Evolutionary conservation across 169 alveolate species (phyloP), one percentile per base, ranked within the genome.

Genomic region (Babesia gibsoni): DNA sequence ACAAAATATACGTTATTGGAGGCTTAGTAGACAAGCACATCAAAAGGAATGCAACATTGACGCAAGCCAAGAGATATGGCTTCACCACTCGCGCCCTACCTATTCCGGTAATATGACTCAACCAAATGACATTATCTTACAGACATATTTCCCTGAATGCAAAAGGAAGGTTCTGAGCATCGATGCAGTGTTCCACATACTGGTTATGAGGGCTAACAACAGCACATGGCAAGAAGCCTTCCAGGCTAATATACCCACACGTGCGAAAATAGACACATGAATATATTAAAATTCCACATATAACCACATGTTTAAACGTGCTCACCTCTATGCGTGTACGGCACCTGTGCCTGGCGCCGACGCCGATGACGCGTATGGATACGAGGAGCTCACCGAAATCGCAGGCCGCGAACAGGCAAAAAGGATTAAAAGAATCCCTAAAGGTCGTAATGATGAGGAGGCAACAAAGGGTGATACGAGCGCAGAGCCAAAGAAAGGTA

Each of bases 131-230:
- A 22, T 45, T 2, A 5, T 20, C 6, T 2, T 42, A 14, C 72
- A 79, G 88, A 79, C 67, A 37, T 79, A 79, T 46, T 45, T 77
- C 37, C 88, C 88, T 2, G 22, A 68, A 1, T 79, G 88, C 52
- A 79, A 68, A 48, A 79, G 65, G 30, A 70, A 18, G 33, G 82
- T 79, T 12, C 79, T 79, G 32, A 79, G 59, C n/a, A 39, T 79
- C 20, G 20, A 63, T 48, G 69, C 88, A 5, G 88, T 79, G 4
- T 58, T 79, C 42, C 79, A 73, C 27, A 79, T 79, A 52, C 79
- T 79, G 7, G 36, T 37, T 6, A 25, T 45, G 50, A 67, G 79
- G 65, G 63, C 69, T 23, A 67, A 63, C 64, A 58, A 42, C 56
- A 7, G 49, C 37, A 57, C 83, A 22, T 79, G 88, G 88, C 80